Evolutionary conservation across 2,329 filamentous ascomycete genomes (phyloP).

Genomic region (Aspergillus niger): DNA sequence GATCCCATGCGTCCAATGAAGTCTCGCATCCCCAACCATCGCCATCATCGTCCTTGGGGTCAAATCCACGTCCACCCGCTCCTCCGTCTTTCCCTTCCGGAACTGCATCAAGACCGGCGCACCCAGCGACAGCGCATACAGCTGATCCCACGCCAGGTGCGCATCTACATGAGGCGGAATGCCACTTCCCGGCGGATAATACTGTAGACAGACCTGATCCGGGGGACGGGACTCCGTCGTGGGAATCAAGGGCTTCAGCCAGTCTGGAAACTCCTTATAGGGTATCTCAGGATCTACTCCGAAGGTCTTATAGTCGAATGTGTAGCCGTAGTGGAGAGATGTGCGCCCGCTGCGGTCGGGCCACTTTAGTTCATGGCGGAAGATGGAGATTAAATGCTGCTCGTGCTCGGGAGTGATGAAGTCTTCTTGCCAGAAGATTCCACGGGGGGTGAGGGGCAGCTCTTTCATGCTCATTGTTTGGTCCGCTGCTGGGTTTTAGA

Average conservation of each 20-base stretch:
- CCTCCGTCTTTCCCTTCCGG: slow-evolving; percentile 25
- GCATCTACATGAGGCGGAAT: slow-evolving; percentile 65
- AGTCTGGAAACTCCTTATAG: slow-evolving; percentile 54
- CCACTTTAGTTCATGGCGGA: slow-evolving; percentile 52
- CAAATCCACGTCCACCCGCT: slow-evolving; percentile 51
- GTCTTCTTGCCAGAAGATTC: slow-evolving; percentile 47
- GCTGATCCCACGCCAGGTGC: slow-evolving; percentile 49
- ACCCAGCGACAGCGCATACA: slow-evolving; percentile 38
- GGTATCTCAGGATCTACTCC: slow-evolving; percentile 54
- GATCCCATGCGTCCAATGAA: slow-evolving; percentile 61
- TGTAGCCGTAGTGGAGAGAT: slow-evolving; percentile 60
- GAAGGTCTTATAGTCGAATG: slow-evolving; percentile 62
- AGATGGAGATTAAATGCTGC: slow-evolving; percentile 46
- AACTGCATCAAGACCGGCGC: slow-evolving; percentile 37
- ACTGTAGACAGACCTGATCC: slow-evolving; percentile 62
- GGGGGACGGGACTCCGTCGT: slow-evolving; percentile 48
- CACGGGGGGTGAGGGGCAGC: slow-evolving; percentile 27
- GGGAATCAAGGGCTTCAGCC: slow-evolving; percentile 54
- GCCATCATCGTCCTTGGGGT: slow-evolving; percentile 54
- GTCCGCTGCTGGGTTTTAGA: neutral
- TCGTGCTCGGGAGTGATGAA: slow-evolving; percentile 54
- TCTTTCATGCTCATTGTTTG: slow-evolving; percentile 14
- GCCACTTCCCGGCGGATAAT: slow-evolving; percentile 61
- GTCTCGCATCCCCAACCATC: slow-evolving; percentile 53
- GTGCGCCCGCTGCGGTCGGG: slow-evolving; percentile 49